Percentiles rank a stretch among this genome's conserved stretches.
These are phyloP conservation scores for Diplodia corticola DNA, from an alignment of 2,329 filamentous ascomycete species.

Conservation along the genomic window DNA sequence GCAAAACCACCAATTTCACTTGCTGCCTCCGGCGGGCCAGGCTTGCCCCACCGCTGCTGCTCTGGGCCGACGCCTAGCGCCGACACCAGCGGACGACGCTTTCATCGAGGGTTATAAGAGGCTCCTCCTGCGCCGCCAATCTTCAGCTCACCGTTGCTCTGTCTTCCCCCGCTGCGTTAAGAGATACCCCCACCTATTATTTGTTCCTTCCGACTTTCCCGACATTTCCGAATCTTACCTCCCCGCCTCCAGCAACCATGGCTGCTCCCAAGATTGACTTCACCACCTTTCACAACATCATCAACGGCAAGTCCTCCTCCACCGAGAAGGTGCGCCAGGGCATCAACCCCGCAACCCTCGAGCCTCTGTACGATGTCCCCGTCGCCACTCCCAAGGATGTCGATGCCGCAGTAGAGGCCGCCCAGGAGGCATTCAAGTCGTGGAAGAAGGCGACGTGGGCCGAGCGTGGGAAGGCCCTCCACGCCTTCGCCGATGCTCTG, in stretches of 20 bases:
- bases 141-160: neutral
- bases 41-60: conserved; percentile 2
- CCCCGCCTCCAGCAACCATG: neutral
- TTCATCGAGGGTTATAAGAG: neutral
- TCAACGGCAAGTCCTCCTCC: conserved; percentile 48
- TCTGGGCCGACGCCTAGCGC: conserved; percentile 7
- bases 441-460: conserved; percentile 40
- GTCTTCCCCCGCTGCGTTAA: neutral
- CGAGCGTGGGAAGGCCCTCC: conserved; percentile 28
- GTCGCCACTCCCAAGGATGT: conserved; percentile 49
- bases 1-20: neutral
- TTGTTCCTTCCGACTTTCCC: neutral
- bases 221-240: too few relatives aligned
- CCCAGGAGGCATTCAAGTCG: conserved; percentile 44
- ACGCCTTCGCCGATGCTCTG: conserved; percentile 28
- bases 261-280: conserved; percentile 19
- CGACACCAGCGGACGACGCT: neutral
- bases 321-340: conserved; percentile 47
- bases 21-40: neutral
- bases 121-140: neutral
- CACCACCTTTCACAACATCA: conserved; percentile 43
- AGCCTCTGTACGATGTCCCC: conserved; percentile 51
- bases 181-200: neutral
- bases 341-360: conserved; percentile 52
- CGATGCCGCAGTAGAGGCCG: conserved; percentile 49